Base-by-base conservation (phyloP, 169 alveolate species). In the Plasmodium vinckei region DNA sequence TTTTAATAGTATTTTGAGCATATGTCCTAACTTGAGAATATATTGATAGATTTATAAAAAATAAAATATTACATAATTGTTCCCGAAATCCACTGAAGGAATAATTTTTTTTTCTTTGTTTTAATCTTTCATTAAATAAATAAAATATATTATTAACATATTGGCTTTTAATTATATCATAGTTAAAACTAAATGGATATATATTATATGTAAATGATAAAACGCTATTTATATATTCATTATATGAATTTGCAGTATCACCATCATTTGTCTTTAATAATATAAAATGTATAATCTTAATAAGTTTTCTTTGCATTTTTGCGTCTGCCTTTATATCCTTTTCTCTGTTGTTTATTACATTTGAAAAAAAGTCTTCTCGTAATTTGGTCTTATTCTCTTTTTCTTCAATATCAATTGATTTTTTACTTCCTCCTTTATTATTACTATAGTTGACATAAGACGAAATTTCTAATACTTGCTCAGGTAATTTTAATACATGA, bases 21-120 rank as follows among this genome's bases (percentile, higher is more conserved):
- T 82, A 82, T 9, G 84, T 56, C n/a, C 90, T 57, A 12, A 82
- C 90, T 65, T 82, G 90, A 15, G 82, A 82, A 42, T 82, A 82
- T 67, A 82, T 56, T 60, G 90, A 82, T 47, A 82, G 68, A 61
- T 67, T 82, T 12, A 70, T 54, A 71, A 67, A 82, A 57, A 82
- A 82, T 67, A 82, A 61, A 65, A 82, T 67, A 25, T 82, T 82
- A 70, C 90, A 82, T 49, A 82, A 47, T 33, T 82, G 90, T 53
- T 82, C 73, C 5, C 90, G 42, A 56, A 27, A 82, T 4, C 90
- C 90, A 15, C 25, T 47, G 27, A 79, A 79, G 39, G 49, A 53
- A 60, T 79, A 79, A 27, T 79, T 79, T 44, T 64, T 67, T 47
- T 79, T 79, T 47, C 89, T 79, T 46, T 79, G 89, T 59, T 79